Conservation (phyloP, 495 filamentous ascomycete species). For the Cenococcum geophilum region DNA sequence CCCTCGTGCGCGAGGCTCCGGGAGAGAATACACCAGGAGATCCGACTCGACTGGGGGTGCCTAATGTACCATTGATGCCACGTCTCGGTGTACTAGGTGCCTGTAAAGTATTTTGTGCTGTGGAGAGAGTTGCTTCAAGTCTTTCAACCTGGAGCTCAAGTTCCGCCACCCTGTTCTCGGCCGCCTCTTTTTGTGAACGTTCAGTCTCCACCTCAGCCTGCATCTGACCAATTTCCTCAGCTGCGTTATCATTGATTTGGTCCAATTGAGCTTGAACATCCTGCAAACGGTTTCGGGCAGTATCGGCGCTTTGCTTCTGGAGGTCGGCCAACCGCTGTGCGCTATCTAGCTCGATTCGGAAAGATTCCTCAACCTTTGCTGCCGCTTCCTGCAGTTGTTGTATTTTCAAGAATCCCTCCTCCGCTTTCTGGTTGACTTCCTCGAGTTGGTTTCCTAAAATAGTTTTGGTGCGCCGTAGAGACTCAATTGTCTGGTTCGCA, state of each 20-base stretch:
- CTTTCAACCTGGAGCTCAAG: slow-evolving; percentile 67
- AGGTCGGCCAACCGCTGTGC: slow-evolving; percentile 74
- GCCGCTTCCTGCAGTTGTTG: slow-evolving; percentile 80
- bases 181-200: slow-evolving; percentile 60
- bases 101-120: slow-evolving; percentile 33
- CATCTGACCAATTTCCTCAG: slow-evolving; percentile 70
- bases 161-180: slow-evolving; percentile 64
- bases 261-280: slow-evolving; percentile 75
- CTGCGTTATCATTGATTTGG: slow-evolving; percentile 70
- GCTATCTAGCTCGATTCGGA: slow-evolving; percentile 74
- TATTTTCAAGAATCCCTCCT: slow-evolving; percentile 72
- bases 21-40: slow-evolving; percentile 54
- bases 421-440: slow-evolving; percentile 76
- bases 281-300: slow-evolving; percentile 70
- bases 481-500: slow-evolving; percentile 64
- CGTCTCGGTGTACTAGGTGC: slow-evolving; percentile 54
- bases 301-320: slow-evolving; percentile 74
- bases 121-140: slow-evolving; percentile 49
- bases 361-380: slow-evolving; percentile 69
- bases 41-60: slow-evolving; percentile 51
- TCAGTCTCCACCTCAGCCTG: slow-evolving; percentile 78
- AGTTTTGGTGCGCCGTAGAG: slow-evolving; percentile 70
- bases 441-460: slow-evolving; percentile 71
- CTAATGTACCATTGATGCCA: slow-evolving; percentile 46
- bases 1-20: slow-evolving; percentile 50